phyloP scores from a whole-genome alignment of 768 basidiomycete species.

The Boletus rubescentipes region DNA sequence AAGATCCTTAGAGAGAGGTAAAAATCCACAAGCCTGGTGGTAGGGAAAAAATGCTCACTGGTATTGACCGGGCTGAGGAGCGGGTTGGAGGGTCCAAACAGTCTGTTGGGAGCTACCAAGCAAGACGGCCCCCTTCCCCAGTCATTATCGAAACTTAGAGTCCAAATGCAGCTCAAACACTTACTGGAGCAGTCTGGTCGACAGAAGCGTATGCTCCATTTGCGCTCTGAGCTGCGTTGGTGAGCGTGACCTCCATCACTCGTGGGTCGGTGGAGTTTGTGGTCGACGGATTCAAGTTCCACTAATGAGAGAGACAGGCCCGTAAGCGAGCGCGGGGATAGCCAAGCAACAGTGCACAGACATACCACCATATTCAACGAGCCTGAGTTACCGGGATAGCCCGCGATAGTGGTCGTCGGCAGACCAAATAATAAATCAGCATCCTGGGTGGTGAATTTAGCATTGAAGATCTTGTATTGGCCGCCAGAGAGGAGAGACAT shows the following conservation, averaged over 20 bases:
- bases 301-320: not conserved
- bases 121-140: not conserved
- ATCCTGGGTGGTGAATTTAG: not conserved
- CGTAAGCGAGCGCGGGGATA: not conserved
- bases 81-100: not conserved
- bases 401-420: not conserved
- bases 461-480: slow-evolving; percentile 4
- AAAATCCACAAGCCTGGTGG: not conserved
- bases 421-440: not conserved
- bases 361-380: slow-evolving; percentile 3
- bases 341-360: not conserved
- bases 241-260: slow-evolving; percentile 3
- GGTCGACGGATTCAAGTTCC: slow-evolving; percentile 1
- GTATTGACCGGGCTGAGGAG: not conserved
- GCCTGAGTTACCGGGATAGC: not conserved
- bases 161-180: not conserved
- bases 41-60: not conserved
- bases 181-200: not conserved
- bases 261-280: not conserved
- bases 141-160: not conserved
- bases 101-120: not conserved
- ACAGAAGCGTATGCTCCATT: not conserved
- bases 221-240: not conserved
- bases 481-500: not conserved
- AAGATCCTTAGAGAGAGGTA: not conserved